These are phyloP conservation scores for Pezicula carpinea DNA, from an alignment of 2,329 filamentous ascomycete species.

Conservation along the genomic window DNA sequence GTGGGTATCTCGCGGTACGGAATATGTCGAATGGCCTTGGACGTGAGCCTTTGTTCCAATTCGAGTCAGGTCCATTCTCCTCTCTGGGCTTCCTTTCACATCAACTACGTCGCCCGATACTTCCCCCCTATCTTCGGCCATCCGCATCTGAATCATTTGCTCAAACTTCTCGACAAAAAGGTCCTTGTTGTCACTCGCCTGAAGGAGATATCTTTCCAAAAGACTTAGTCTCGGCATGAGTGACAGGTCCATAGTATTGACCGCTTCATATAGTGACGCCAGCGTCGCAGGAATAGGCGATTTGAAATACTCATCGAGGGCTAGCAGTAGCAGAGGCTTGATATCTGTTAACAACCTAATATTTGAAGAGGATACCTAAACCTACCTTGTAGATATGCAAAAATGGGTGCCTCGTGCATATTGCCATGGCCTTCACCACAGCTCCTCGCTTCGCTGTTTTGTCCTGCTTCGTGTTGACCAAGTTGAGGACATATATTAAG, in stretches of 20 bases:
- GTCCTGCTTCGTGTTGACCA: conserved; percentile 98
- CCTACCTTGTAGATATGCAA: conserved; percentile 94
- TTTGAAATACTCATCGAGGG: conserved; percentile 96
- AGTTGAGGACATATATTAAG: conserved; percentile 91
- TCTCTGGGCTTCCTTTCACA: conserved; percentile 40
- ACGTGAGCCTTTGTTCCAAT: conserved; percentile 60
- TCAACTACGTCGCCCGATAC: conserved; percentile 39
- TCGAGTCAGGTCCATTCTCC: conserved; percentile 35
- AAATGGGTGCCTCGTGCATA: conserved; percentile 96
- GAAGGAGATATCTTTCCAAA: conserved; percentile 80
- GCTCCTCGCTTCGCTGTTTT: conserved; percentile 89
- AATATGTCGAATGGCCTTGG: conserved; percentile 61
- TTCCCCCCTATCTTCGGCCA: conserved; percentile 56
- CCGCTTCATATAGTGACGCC: conserved; percentile 80
- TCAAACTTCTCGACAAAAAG: conserved; percentile 98
- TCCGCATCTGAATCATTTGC: conserved; percentile 81
- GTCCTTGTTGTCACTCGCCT: conserved; percentile 89
- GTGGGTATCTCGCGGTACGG: conserved; percentile 87
- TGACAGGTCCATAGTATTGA: conserved; percentile 96
- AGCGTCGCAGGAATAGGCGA: conserved; percentile 83
- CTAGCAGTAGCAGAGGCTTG: conserved; percentile 80
- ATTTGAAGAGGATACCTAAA: conserved; percentile 10
- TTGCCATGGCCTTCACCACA: conserved; percentile 96
- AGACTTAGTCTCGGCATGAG: conserved; percentile 81
- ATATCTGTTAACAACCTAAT: conserved; percentile 12